Conservation (phyloP, 345 rosid genomes). For the Moringa oleifera region DNA sequence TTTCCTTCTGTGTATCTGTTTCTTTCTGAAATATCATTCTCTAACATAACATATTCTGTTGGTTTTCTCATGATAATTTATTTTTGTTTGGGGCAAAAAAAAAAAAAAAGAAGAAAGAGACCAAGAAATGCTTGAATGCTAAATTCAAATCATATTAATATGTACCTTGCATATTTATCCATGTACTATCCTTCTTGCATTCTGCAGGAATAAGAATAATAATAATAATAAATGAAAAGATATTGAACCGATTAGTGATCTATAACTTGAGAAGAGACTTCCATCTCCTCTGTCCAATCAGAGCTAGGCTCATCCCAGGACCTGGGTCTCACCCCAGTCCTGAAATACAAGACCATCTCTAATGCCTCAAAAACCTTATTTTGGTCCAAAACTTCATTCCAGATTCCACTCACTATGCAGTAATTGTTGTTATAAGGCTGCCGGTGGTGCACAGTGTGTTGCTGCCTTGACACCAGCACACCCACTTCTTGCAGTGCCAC, state of each 20-base stretch:
- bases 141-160: too few relatives aligned
- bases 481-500: slow-evolving; percentile 68
- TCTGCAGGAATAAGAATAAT: neutral
- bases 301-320: slow-evolving; percentile 77
- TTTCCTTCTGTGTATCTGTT: too few relatives aligned
- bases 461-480: slow-evolving; percentile 57
- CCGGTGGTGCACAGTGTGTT: slow-evolving; percentile 73
- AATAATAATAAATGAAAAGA: too few relatives aligned
- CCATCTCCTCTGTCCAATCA: slow-evolving; percentile 57
- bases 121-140: too few relatives aligned
- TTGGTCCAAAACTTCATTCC: slow-evolving; percentile 67
- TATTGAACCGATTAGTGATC: too few relatives aligned
- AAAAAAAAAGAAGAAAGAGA: too few relatives aligned
- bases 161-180: too few relatives aligned
- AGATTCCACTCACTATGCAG: slow-evolving; percentile 83
- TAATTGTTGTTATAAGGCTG: slow-evolving; percentile 79
- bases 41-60: too few relatives aligned
- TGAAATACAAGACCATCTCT: slow-evolving; percentile 66
- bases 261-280: slow-evolving; percentile 21
- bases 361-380: slow-evolving; percentile 57
- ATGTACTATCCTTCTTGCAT: too few relatives aligned
- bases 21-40: too few relatives aligned
- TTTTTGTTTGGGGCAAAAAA: too few relatives aligned
- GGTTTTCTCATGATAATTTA: too few relatives aligned
- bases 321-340: slow-evolving; percentile 58